Conservation (phyloP, 176 grass and related monocot genomes). For the Hordeum marinum region DNA sequence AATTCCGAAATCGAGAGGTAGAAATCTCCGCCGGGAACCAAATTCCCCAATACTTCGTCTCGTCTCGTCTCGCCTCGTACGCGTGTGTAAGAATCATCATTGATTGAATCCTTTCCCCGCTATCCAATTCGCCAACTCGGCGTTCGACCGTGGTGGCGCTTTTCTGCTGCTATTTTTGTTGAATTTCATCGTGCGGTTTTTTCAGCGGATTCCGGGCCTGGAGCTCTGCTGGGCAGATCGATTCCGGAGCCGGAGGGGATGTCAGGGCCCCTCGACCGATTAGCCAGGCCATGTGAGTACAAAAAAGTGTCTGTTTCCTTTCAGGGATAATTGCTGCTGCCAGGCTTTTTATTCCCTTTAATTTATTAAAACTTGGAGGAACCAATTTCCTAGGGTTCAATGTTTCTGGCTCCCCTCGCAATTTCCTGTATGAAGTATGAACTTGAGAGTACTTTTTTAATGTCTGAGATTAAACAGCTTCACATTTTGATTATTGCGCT, state of each 20-base stretch:
- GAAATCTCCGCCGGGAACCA: neutral
- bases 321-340: neutral
- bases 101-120: neutral
- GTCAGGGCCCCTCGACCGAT: conserved; percentile 75
- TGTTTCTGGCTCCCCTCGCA: neutral
- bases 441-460: neutral
- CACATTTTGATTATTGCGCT: neutral
- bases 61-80: too few species aligned
- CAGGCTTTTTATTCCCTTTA: neutral
- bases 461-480: neutral
- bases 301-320: neutral
- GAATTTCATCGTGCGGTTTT: neutral
- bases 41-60: neutral
- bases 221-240: neutral
- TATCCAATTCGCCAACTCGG: neutral
- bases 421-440: neutral
- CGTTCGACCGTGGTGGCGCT: neutral
- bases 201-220: conserved; percentile 24
- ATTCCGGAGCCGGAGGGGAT: conserved; percentile 33
- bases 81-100: neutral
- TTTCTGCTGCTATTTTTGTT: neutral
- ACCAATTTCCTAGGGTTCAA: conserved; percentile 3
- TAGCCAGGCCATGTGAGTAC: conserved; percentile 78
- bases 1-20: conserved; percentile 9
- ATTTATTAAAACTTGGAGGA: neutral